Conservation (phyloP, 1,284 basidiomycete genomes). For the Heterobasidion occidentale region DNA sequence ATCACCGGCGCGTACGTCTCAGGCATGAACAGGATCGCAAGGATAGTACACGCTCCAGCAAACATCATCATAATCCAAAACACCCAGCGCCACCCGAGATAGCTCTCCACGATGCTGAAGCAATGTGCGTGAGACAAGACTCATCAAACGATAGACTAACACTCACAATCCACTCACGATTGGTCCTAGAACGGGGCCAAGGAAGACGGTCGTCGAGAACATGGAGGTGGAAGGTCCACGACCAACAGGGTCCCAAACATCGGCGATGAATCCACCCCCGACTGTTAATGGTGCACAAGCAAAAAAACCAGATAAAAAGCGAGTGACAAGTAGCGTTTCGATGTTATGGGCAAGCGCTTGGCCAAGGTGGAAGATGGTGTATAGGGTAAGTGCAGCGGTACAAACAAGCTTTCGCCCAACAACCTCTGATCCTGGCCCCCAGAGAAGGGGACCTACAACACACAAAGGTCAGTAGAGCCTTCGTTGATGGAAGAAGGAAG, state of each 20-base stretch:
- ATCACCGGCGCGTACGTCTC: constrained; percentile 37
- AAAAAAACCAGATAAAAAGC: constrained; percentile 65
- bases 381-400: constrained; percentile 36
- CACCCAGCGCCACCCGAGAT: constrained; percentile 32
- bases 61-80: constrained; percentile 41
- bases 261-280: constrained; percentile 57
- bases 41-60: constrained; percentile 26
- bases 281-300: constrained; percentile 61
- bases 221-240: constrained; percentile 53
- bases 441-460: constrained; percentile 30
- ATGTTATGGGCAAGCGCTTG: constrained; percentile 61
- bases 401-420: constrained; percentile 54
- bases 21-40: constrained; percentile 35
- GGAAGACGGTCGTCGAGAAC: constrained; percentile 56
- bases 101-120: constrained; percentile 17
- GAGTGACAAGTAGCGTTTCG: constrained; percentile 51
- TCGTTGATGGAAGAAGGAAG: neutral
- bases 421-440: constrained; percentile 49
- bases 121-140: neutral
- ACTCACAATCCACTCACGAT: constrained; percentile 48
- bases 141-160: neutral
- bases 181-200: constrained; percentile 59
- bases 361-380: constrained; percentile 56
- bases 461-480: neutral
- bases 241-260: constrained; percentile 55